Conservation (phyloP, 805 yeast genomes). For the Ogataea saltuana region DNA sequence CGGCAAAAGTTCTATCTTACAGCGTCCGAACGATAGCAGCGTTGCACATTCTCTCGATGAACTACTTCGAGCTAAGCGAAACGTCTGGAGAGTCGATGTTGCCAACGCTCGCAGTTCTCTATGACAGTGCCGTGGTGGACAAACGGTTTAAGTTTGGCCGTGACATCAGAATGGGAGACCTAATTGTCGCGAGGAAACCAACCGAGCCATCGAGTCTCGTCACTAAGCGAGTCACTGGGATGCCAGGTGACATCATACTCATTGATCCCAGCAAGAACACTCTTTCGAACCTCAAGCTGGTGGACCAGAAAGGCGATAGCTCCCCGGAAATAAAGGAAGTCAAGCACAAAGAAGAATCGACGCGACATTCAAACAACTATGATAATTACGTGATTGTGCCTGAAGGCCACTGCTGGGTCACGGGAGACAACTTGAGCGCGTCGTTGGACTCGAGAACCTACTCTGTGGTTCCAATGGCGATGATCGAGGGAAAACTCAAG, state of each 20-base stretch:
- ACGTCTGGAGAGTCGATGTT: conserved; percentile 95
- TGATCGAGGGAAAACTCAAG: conserved; percentile 82
- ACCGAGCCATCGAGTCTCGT: conserved; percentile 83
- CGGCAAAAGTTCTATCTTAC: conserved; percentile 33
- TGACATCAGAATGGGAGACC: conserved; percentile 75
- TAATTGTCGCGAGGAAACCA: conserved; percentile 86
- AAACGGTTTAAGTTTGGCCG: conserved; percentile 66
- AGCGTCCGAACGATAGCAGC: conserved; percentile 61
- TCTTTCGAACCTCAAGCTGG: conserved; percentile 34
- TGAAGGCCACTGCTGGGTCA: conserved; percentile 94
- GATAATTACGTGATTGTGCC: conserved; percentile 76
- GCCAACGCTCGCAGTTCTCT: conserved; percentile 74
- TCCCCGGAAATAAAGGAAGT: conserved; percentile 19
- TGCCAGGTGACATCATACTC: conserved; percentile 88
- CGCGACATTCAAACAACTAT: conserved; percentile 19
- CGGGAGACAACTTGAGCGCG: conserved; percentile 89
- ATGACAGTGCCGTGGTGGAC: conserved; percentile 78
- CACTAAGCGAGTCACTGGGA: conserved; percentile 90
- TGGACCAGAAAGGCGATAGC: neutral
- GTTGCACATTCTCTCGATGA: conserved; percentile 50
- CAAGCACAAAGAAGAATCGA: conserved; percentile 10
- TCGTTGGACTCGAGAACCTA: conserved; percentile 89
- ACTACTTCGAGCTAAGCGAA: conserved; percentile 40
- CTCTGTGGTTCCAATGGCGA: conserved; percentile 85
- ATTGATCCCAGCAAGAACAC: conserved; percentile 75